These are phyloP conservation scores for Zygnema circumcarinatum DNA, from an alignment of 139 green algal species.

Conservation along the genomic window DNA sequence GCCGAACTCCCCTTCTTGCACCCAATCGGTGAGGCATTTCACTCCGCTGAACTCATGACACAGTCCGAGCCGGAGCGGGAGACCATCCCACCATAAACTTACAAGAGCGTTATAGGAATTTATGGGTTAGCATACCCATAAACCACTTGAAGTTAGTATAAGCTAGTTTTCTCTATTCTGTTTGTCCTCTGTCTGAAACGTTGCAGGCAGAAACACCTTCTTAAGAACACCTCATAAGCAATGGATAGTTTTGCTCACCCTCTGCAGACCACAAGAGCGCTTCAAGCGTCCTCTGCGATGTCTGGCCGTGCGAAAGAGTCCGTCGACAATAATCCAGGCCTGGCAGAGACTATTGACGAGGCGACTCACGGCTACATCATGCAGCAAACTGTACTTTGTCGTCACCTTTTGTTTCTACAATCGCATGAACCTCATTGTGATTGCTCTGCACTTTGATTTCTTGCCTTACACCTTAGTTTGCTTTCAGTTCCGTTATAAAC, in stretches of 20 bases:
- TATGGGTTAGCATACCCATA: no score
- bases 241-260: no score
- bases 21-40: no score
- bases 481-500: neutral
- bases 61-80: no score
- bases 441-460: neutral
- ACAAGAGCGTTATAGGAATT: no score
- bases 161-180: neutral
- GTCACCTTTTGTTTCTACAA: neutral
- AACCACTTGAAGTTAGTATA: no score
- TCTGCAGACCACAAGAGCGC: neutral
- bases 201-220: no score
- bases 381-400: conserved; percentile 48
- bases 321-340: conserved; percentile 43
- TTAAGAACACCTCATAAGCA: no score
- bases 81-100: no score
- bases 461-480: neutral
- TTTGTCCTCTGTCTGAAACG: neutral
- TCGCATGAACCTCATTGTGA: neutral
- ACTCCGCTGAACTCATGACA: no score
- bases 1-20: no score
- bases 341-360: conserved; percentile 45
- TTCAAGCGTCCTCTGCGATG: neutral
- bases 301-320: conserved; percentile 25
- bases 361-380: conserved; percentile 55